Evolutionary conservation across 1,284 basidiomycete genomes (phyloP).

Genomic region (Prillingera fragicola): DNA sequence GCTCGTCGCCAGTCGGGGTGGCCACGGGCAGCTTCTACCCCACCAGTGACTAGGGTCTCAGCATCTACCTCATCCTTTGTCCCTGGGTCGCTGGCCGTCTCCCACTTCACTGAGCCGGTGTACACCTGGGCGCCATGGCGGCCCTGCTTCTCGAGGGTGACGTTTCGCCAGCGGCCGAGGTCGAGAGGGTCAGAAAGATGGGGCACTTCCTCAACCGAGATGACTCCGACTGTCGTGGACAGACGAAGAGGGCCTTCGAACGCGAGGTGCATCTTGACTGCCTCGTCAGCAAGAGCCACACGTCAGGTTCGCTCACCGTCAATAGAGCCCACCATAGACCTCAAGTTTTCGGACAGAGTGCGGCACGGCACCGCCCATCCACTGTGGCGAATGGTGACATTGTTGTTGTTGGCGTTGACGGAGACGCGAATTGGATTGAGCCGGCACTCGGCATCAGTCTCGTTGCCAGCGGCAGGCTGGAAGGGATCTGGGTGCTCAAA

Average conservation of each 20-base stretch:
- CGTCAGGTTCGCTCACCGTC: constrained; percentile 3
- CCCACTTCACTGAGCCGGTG: neutral
- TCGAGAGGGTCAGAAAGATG: constrained; percentile 9
- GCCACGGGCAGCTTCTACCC: too few relatives aligned
- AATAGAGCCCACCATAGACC: constrained; percentile 7
- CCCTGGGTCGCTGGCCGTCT: neutral
- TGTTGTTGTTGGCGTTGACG: constrained; percentile 6
- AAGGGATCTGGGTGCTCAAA: neutral
- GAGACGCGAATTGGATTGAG: constrained; percentile 8
- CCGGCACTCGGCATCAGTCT: constrained; percentile 4
- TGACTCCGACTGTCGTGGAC: constrained; percentile 7
- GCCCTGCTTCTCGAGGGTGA: neutral
- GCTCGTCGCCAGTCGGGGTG: neutral
- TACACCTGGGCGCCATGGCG: neutral
- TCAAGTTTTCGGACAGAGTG: constrained; percentile 1
- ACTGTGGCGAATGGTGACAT: constrained; percentile 9
- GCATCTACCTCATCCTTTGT: neutral
- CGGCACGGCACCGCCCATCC: constrained; percentile 18
- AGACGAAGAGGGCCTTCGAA: constrained; percentile 13
- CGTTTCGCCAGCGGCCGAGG: constrained; percentile 6
- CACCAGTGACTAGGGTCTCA: neutral
- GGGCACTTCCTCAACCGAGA: constrained; percentile 6
- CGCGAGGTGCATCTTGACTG: constrained; percentile 13
- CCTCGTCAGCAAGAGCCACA: neutral
- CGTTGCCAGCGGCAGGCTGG: neutral